A percentile compares a stretch with the other conserved stretches of the same genome.
These are phyloP conservation scores for Venustampulla echinocandica DNA, from an alignment of 495 filamentous ascomycete genomes.

Conservation along the genomic window DNA sequence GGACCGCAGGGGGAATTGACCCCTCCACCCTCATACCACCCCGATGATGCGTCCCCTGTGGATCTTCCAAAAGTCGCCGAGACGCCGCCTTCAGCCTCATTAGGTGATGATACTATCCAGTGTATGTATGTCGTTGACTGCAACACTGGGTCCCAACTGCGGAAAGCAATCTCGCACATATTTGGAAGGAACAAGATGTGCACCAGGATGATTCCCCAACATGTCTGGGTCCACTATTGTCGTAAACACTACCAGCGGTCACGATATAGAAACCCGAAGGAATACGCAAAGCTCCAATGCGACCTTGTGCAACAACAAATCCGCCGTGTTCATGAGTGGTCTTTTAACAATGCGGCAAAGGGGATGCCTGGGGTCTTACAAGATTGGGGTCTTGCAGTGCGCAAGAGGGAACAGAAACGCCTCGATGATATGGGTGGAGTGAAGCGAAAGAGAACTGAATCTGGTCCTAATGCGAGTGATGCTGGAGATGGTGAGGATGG, in stretches of 20 bases:
- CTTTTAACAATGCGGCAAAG: slow-evolving; percentile 27
- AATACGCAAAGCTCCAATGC: slow-evolving; percentile 52
- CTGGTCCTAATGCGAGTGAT: slow-evolving; percentile 17
- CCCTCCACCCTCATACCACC: slow-evolving; percentile 18
- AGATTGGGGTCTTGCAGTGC: slow-evolving; percentile 38
- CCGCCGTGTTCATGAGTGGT: slow-evolving; percentile 51
- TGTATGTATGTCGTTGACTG: slow-evolving; percentile 36
- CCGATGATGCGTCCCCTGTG: slow-evolving; percentile 17
- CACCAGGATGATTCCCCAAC: slow-evolving; percentile 55
- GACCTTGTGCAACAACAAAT: slow-evolving; percentile 51
- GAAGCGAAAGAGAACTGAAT: slow-evolving; percentile 19
- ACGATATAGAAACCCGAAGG: slow-evolving; percentile 53
- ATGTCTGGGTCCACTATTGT: slow-evolving; percentile 65
- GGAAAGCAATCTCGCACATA: slow-evolving; percentile 75
- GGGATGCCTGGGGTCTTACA: slow-evolving; percentile 35
- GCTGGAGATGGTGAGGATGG: slow-evolving; percentile 24
- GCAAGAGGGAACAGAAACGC: slow-evolving; percentile 46
- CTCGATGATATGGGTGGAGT: slow-evolving; percentile 23
- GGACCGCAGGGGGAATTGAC: slow-evolving; percentile 20
- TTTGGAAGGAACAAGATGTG: slow-evolving; percentile 82
- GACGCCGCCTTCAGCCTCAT: background rate
- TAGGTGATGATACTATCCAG: background rate
- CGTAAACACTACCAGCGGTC: slow-evolving; percentile 79
- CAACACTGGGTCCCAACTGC: slow-evolving; percentile 40
- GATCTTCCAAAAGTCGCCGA: slow-evolving; percentile 12